Evolutionary conservation across 306 rosid genomes (phyloP), one percentile per base, ranked within the genome.

Genomic region (Vigna trinervia): DNA sequence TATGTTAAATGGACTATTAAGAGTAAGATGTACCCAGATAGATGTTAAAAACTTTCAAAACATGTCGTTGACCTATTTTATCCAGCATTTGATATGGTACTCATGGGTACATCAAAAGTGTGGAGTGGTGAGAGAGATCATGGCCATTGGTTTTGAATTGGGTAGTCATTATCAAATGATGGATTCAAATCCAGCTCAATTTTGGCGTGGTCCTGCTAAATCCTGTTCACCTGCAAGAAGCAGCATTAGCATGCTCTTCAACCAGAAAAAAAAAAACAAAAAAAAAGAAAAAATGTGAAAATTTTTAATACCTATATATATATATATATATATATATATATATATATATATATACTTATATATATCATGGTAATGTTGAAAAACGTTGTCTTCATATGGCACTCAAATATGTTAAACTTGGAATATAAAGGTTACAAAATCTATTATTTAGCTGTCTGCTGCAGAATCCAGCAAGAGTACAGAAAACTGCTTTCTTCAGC

Each of bases 141-240:
- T 0, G 39, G 67, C 84, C 89, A 60, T 82, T 73, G 71, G 69
- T 74, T 90, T 90, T 86, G 84, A 88, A 87, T 71, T 78, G 78
- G 81, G 64, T n/a, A 70, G 89, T 87, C 86, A 28, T 65, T 84
- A 32, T 88, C 78, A 58, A 54, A 69, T 65, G 85, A 87, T 22
- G 69, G 75, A 6, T 74, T 80, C 87, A 80, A 85, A 58, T 81
- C 86, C 87, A 85, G 83, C 77, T 39, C 76, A 84, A 54, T 76
- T 80, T 83, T 85, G 84, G 85, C 82, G 58, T 83, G 80, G 89
- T 83, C 84, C 88, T 52, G 43, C 81, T 68, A 38, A 77, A 65
- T 86, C 76, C 52, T 81, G 66, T 63, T 69, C 64, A 70, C 46
- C 51, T 68, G 67, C 80, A 66, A 57, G 43, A 71, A 62, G 77